Conservation (phyloP, 2,329 filamentous ascomycete species). For the Nigrospora sphaerica region DNA sequence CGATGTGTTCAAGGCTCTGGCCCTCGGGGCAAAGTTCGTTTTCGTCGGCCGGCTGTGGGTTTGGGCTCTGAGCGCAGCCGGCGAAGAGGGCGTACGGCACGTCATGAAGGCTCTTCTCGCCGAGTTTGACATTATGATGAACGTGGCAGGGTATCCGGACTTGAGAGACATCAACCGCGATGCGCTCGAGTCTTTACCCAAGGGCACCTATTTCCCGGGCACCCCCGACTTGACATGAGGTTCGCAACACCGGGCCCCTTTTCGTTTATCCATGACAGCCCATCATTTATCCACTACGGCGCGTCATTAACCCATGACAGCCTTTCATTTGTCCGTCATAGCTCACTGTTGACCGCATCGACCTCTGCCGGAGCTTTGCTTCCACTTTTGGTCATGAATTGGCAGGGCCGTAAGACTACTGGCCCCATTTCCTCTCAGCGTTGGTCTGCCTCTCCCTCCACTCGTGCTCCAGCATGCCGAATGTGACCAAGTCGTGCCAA, state of each 20-base stretch:
- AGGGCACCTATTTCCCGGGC: conserved; percentile 25
- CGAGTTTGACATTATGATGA: conserved; percentile 57
- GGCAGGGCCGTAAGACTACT: neutral
- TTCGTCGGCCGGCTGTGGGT: conserved; percentile 55
- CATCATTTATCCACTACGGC: too few relatives aligned
- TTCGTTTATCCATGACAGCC: too few relatives aligned
- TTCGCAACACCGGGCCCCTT: too few relatives aligned
- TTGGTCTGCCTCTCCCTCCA: conserved; percentile 15
- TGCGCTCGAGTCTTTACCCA: conserved; percentile 33
- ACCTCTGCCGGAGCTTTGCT: too few relatives aligned
- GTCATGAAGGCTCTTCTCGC: conserved; percentile 55
- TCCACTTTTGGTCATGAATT: neutral
- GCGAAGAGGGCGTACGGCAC: conserved; percentile 53
- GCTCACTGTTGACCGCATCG: too few relatives aligned
- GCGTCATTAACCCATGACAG: too few relatives aligned
- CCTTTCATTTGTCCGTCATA: too few relatives aligned
- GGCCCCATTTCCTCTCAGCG: conserved; percentile 5
- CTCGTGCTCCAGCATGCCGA: conserved; percentile 25
- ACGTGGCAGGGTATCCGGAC: conserved; percentile 46
- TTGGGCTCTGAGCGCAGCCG: conserved; percentile 52
- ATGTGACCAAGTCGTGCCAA: conserved; percentile 25
- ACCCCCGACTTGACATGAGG: conserved; percentile 6
- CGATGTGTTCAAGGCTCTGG: conserved; percentile 55
- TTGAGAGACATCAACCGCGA: conserved; percentile 42
- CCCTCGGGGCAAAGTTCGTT: conserved; percentile 54